Conservation (phyloP, 495 filamentous ascomycete species). For the Chaetomium tenue region DNA sequence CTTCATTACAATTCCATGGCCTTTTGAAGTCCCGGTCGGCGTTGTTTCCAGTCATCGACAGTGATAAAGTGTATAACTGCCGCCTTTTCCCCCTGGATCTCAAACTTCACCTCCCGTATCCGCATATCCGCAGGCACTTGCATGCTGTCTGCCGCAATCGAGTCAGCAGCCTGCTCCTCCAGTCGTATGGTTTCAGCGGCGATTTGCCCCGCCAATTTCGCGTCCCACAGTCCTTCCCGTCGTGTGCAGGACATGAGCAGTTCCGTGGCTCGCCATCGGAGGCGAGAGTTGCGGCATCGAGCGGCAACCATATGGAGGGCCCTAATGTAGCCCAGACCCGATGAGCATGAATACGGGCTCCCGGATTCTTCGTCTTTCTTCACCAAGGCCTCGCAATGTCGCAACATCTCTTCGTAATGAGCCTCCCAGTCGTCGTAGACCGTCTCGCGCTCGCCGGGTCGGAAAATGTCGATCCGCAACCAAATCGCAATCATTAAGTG, state of each 20-base stretch:
- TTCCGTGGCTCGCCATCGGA: conserved; percentile 16
- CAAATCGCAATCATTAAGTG: conserved; percentile 13
- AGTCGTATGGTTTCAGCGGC: conserved; percentile 9
- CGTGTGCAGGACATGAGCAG: conserved; percentile 4
- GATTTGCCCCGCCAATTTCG: conserved; percentile 9
- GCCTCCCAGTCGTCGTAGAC: conserved; percentile 20
- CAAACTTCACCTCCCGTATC: conserved; percentile 24
- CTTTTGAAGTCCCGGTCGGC: neutral
- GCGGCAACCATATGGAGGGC: conserved; percentile 26
- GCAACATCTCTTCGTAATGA: conserved; percentile 20
- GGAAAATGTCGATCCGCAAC: conserved; percentile 23
- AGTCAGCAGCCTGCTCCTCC: conserved; percentile 7
- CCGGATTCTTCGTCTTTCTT: neutral
- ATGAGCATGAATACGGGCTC: conserved; percentile 14
- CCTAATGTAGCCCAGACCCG: conserved; percentile 25
- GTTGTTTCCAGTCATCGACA: conserved; percentile 18
- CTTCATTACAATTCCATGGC: neutral
- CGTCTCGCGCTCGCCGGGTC: conserved; percentile 20
- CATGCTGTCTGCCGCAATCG: neutral
- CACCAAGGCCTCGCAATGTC: conserved; percentile 16
- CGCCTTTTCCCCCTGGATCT: conserved; percentile 17
- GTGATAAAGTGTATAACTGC: conserved; percentile 19
- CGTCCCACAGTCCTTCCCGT: conserved; percentile 25
- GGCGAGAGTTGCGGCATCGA: conserved; percentile 20
- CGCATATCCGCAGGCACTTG: neutral